Percentiles rank a stretch among this genome's conserved stretches.
These are phyloP conservation scores for Apium graveolens DNA, from an alignment of 129 eudicot genomes.

Conservation along the genomic window DNA sequence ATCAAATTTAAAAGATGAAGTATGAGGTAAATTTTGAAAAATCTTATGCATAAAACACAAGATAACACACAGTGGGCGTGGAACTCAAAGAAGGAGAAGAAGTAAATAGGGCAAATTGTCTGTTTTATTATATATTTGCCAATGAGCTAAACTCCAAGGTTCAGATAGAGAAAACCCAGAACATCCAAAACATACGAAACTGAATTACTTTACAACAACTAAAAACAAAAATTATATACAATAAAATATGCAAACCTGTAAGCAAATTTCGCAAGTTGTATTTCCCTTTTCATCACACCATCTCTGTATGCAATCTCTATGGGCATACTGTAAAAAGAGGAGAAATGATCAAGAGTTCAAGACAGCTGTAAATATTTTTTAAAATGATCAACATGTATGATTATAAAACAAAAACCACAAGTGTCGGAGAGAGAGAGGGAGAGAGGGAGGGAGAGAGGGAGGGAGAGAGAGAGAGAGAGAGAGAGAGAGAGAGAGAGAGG, in stretches of 20 bases:
- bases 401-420: background rate
- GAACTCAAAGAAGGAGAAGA: background rate
- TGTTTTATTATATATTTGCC: constrained; percentile 7
- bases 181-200: constrained; percentile 18
- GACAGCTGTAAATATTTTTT: background rate
- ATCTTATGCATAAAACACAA: background rate
- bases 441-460: background rate
- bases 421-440: background rate
- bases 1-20: background rate
- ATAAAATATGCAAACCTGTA: constrained; percentile 50
- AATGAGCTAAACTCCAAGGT: constrained; percentile 2
- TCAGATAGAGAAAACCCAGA: constrained; percentile 10
- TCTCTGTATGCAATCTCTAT: constrained; percentile 87
- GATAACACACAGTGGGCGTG: background rate
- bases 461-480: background rate
- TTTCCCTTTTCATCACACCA: constrained; percentile 97
- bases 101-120: background rate
- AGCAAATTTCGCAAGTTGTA: constrained; percentile 76
- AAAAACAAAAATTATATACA: background rate
- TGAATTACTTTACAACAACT: background rate
- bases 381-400: background rate
- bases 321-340: constrained; percentile 54
- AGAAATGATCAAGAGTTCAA: background rate
- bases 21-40: background rate
- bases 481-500: background rate